Evolutionary conservation across 1,284 basidiomycete species (phyloP).

Genomic region (Marasmius sp.): DNA sequence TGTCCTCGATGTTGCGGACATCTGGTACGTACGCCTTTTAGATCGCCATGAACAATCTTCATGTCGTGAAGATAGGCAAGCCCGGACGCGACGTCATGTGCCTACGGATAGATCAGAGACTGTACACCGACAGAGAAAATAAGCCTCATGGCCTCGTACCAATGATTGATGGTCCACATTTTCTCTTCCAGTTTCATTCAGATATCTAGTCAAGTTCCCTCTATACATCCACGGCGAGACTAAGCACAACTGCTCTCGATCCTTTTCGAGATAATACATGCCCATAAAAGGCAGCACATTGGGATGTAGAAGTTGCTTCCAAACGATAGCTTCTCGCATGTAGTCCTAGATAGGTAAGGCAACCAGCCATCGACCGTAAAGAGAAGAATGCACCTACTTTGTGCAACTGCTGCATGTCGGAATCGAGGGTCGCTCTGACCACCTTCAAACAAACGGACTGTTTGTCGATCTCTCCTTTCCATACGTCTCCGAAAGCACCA

Average conservation of each 20-base stretch:
- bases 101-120: constrained; percentile 8
- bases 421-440: neutral
- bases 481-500: constrained; percentile 6
- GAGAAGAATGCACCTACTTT: neutral
- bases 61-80: constrained; percentile 33
- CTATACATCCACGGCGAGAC: constrained; percentile 31
- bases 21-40: constrained; percentile 33
- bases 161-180: constrained; percentile 21
- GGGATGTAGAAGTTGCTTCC: neutral
- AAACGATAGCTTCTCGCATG: neutral
- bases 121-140: neutral
- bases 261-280: neutral
- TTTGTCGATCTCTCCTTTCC: constrained; percentile 1
- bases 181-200: constrained; percentile 17
- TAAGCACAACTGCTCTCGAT: neutral
- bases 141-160: constrained; percentile 14
- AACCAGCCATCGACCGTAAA: constrained; percentile 24
- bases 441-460: constrained; percentile 3
- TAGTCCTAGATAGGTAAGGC: neutral
- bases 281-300: neutral
- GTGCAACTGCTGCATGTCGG: neutral
- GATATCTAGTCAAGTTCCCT: constrained; percentile 29
- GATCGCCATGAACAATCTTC: constrained; percentile 35
- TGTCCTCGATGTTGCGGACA: neutral
- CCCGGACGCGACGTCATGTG: constrained; percentile 27